Evolutionary conservation across 163 green algal species (phyloP), one percentile per base, ranked within the genome.

Genomic region (Scenedesmus sp.): DNA sequence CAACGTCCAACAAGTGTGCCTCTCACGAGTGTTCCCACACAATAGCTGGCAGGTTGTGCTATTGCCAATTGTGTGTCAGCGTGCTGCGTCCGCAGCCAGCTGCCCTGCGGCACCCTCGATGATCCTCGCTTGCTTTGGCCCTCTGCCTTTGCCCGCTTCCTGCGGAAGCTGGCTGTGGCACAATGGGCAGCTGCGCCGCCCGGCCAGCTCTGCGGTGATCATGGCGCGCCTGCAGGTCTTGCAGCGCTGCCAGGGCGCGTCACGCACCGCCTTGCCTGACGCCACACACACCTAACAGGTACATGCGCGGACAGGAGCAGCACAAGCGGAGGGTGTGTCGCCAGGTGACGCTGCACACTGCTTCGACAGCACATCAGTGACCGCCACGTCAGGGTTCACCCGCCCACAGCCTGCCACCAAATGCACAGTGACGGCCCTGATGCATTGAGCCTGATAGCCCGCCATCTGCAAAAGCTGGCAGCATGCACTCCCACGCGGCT

Each of bases 201-300:
- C 90, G 1, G 59, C 56, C 68, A 96, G 81, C 92, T 97, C 94
- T 49, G 92, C 46, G 1, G 43, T 73, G 78, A 97, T 94, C 53
- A 93, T 95, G 15, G 92, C 83, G 78, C 97, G 96, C 92, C 95
- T 96, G 95, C 96, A 98, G 20, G 87, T 92, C 40, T 94, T 93
- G 94, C 96, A 98, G 82, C 91, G 91, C 9, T 96, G 33, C 33
- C 79, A 82, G 35, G 92, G 88, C 4, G 83, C 90, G 56, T 95
- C 89, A 46, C 72, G 83, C 49, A 98, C 92, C 65, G 94, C 90
- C 51, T 91, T 91, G 44, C 96, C 96, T 15, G 87, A 94, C 16
- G 95, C 95, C 6, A 97, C 93, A 78, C 96, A 98, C 78, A 98
- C 92, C 93, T 95, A 82, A 56, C 30, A 15, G 0, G 56, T 80